A percentile compares a stretch with the other conserved stretches of the same genome.
Conservation (phyloP, 345 rosid genomes). For the Carallia brachiata region DNA sequence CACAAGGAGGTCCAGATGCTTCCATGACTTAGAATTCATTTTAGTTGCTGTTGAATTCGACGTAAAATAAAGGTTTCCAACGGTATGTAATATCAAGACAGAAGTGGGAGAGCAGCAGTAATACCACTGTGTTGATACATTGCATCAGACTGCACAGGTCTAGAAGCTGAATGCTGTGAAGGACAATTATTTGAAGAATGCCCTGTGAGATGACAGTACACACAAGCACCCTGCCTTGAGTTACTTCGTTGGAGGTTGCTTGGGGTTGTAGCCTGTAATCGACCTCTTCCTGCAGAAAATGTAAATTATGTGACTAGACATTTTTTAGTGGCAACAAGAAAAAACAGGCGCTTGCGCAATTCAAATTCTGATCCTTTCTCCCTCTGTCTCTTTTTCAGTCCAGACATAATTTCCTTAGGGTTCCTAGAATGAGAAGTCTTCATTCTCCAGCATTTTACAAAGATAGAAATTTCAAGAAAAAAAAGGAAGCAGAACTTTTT, state of each 20-base stretch:
- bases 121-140: slow-evolving; percentile 53
- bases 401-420: too few species aligned
- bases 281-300: slow-evolving; percentile 50
- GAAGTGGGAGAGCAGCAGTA: slow-evolving; percentile 1
- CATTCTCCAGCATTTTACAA: too few species aligned
- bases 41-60: background rate
- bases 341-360: background rate
- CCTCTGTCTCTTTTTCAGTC: too few species aligned
- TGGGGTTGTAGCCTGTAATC: slow-evolving; percentile 44
- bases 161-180: slow-evolving; percentile 46
- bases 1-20: too few species aligned
- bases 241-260: slow-evolving; percentile 56
- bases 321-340: background rate
- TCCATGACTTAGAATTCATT: background rate
- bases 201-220: slow-evolving; percentile 73
- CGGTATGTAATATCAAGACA: background rate
- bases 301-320: slow-evolving; percentile 12
- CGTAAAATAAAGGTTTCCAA: background rate
- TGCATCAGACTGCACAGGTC: slow-evolving; percentile 41
- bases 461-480: too few species aligned
- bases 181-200: slow-evolving; percentile 77
- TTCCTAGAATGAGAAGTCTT: too few species aligned
- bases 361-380: background rate
- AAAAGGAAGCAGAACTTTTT: too few species aligned
- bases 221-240: slow-evolving; percentile 51